phyloP scores from a whole-genome alignment of 495 filamentous ascomycete genomes.

The Hypoxylon cercidicola region DNA sequence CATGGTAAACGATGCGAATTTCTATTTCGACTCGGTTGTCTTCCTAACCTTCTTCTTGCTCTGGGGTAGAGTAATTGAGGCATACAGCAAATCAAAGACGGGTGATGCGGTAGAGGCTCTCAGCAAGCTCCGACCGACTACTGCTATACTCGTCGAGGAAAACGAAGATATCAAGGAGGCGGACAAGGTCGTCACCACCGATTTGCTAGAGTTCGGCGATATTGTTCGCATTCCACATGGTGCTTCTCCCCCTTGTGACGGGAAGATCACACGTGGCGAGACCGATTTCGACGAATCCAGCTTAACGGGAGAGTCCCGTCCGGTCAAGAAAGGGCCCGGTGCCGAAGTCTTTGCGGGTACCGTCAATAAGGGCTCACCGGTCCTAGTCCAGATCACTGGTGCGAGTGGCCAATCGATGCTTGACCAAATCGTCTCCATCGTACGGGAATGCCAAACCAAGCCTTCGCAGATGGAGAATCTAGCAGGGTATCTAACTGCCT shows the following conservation, averaged over 20 bases:
- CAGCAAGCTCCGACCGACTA: conserved; percentile 79
- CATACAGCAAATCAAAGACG: conserved; percentile 91
- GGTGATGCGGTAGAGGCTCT: conserved; percentile 88
- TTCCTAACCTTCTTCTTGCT: conserved; percentile 94
- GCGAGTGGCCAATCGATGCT: conserved; percentile 85
- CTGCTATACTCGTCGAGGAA: conserved; percentile 74
- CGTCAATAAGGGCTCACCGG: conserved; percentile 79
- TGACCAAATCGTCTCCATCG: conserved; percentile 88
- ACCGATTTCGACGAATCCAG: conserved; percentile 89
- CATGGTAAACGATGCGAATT: conserved; percentile 62
- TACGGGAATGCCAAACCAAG: conserved; percentile 89
- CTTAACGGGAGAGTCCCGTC: conserved; percentile 87
- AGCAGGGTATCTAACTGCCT: conserved; percentile 83
- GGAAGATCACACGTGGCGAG: conserved; percentile 69
- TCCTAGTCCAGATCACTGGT: conserved; percentile 75
- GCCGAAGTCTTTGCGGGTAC: conserved; percentile 87
- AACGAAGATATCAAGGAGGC: conserved; percentile 46
- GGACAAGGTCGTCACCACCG: conserved; percentile 64
- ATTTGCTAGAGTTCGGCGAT: conserved; percentile 86
- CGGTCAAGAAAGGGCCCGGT: conserved; percentile 73
- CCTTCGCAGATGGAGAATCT: conserved; percentile 87
- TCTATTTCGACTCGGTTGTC: conserved; percentile 94
- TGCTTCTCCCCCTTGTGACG: conserved; percentile 86
- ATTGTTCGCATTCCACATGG: conserved; percentile 80
- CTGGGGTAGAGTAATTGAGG: conserved; percentile 80